Percentiles rank a stretch among this genome's conserved stretches.
These are phyloP conservation scores for Dipodascus geniculatus DNA, from an alignment of 805 yeast genomes.

Conservation along the genomic window DNA sequence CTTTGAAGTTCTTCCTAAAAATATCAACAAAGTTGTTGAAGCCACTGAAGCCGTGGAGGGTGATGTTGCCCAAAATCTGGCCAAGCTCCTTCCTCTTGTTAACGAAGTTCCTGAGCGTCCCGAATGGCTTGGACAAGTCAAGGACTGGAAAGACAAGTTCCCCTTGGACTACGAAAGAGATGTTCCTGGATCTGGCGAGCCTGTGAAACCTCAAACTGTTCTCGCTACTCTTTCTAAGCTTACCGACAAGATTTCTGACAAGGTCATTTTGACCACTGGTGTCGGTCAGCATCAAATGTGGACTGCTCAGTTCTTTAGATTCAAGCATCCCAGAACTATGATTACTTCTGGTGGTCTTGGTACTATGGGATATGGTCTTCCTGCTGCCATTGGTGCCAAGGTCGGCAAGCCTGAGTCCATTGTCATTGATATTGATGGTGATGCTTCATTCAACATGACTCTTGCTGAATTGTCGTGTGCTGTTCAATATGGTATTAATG, in stretches of 20 bases:
- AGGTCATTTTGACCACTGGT: constrained; percentile 89
- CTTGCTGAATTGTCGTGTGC: constrained; percentile 87
- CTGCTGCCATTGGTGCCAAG: constrained; percentile 98
- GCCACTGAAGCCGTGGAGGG: constrained; percentile 97
- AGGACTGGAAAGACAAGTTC: constrained; percentile 73
- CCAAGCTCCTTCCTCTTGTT: constrained; percentile 59
- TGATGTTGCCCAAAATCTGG: constrained; percentile 75
- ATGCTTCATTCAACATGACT: constrained; percentile 98
- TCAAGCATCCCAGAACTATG: constrained; percentile 87
- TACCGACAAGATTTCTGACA: constrained; percentile 49
- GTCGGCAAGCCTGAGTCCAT: constrained; percentile 88
- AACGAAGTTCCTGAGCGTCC: constrained; percentile 50
- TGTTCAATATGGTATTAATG: constrained; percentile 84
- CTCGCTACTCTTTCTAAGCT: constrained; percentile 67
- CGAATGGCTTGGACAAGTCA: constrained; percentile 67
- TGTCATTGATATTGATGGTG: constrained; percentile 97
- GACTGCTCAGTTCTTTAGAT: constrained; percentile 97
- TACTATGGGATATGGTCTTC: constrained; percentile 96
- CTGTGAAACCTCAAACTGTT: constrained; percentile 78
- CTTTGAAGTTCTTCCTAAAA: constrained; percentile 92
- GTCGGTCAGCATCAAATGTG: constrained; percentile 99
- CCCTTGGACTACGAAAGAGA: constrained; percentile 78
- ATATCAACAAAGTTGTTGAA: constrained; percentile 89
- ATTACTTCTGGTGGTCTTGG: constrained; percentile 99
- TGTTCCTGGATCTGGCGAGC: constrained; percentile 37